Evolutionary conservation across 148 eudicot genomes (phyloP), one percentile per base, ranked within the genome.

Genomic region (Cornus florida): DNA sequence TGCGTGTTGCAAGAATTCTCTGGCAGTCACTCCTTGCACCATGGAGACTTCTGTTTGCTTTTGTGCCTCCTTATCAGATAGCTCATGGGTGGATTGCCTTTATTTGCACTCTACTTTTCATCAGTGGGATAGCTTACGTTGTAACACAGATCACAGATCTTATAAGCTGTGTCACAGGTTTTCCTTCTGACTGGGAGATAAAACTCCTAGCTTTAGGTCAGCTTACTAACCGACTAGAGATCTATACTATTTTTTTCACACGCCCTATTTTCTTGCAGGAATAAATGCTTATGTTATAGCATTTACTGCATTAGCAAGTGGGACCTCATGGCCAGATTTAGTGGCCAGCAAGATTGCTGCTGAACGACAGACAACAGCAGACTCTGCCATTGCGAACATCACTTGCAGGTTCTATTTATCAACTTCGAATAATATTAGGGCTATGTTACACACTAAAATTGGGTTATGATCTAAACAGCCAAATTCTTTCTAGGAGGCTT

Each of bases 251-350:
- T 35, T 50, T 22, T 22, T 32, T 78, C 46, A 69, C 57, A 59
- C 13, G 5, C 28, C 19, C 57, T 62, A n/a, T 67, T 35, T 3
- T 70, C 48, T 14, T 83, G 85, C 89, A 95, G 98, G 97, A 75
- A 87, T 93, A 78, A 90, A 93, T 83, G 73, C 83, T 59, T 91
- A 95, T 59, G 94, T 95, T 32, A 95, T 95, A 78, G 97, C 98
- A 78, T 91, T 95, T 76, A 91, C 98, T 70, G 94, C 88, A 24
- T 77, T 95, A 84, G 98, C 98, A 6, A 81, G 85, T 75, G 98
- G 98, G 83, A 93, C 98, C 74, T 95, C 98, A 7, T 95, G 98
- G 98, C 98, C 98, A 7, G 97, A 95, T 87, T 86, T 95, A 70
- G 93, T 91, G 76, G 98, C 97, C 68, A 93, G 98, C 89, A 95